phyloP scores from a whole-genome alignment of 2,329 filamentous ascomycete species.

The Nothopassalora personata region DNA sequence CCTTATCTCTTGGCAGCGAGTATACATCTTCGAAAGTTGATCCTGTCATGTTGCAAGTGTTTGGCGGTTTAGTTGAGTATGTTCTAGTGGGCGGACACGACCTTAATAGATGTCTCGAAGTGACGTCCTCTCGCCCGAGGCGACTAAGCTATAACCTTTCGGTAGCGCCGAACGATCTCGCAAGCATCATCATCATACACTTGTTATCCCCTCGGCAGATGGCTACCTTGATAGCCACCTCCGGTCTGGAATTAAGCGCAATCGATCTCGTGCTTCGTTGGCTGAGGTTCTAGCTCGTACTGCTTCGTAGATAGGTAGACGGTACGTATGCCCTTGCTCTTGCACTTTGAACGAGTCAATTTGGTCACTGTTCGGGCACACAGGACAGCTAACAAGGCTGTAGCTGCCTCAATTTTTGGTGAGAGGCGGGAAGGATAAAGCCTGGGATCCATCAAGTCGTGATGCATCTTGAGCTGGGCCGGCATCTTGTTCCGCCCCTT shows the following conservation, averaged over 20 bases:
- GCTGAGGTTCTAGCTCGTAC: no score
- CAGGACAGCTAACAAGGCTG: no score
- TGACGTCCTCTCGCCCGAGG: not conserved
- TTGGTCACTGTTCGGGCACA: no score
- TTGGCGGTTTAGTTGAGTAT: not conserved
- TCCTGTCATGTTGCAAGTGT: not conserved
- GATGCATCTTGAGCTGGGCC: no score
- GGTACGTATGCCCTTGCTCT: no score
- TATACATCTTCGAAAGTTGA: conserved; percentile 9
- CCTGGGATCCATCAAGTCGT: no score
- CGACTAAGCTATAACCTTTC: not conserved
- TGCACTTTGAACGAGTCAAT: no score
- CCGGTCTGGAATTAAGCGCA: not conserved
- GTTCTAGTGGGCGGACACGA: not conserved
- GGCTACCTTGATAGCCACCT: not conserved
- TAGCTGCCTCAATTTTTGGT: no score
- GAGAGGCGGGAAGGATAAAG: no score
- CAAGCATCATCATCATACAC: not conserved
- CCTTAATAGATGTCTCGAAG: not conserved
- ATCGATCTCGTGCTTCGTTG: no score
- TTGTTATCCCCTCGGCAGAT: not conserved
- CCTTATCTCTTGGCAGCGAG: conserved; percentile 15
- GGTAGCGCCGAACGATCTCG: not conserved
- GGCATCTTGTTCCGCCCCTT: no score
- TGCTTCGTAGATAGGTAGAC: no score